These are phyloP conservation scores for Penicillium occitanis DNA, from an alignment of 2,329 filamentous ascomycete genomes.

Conservation along the genomic window DNA sequence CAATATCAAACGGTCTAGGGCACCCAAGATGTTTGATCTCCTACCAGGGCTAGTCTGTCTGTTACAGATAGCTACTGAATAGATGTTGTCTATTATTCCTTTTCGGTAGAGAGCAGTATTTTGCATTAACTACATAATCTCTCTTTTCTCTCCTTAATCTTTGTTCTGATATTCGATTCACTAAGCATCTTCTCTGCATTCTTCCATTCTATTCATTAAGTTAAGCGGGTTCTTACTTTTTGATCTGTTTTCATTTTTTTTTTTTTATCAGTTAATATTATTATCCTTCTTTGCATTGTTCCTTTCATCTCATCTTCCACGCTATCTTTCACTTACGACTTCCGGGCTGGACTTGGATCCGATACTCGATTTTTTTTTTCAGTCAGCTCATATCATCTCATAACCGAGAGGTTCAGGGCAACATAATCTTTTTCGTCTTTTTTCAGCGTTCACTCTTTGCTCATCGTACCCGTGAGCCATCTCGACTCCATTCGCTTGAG, in stretches of 20 bases:
- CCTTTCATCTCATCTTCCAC: not conserved
- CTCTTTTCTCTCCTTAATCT: not conserved
- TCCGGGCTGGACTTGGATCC: constrained; percentile 28
- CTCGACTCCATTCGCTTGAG: constrained; percentile 1
- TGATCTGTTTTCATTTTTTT: not conserved
- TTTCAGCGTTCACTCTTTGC: constrained; percentile 1
- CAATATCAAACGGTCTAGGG: constrained; percentile 13
- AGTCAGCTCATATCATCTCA: not conserved
- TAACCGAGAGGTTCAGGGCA: not conserved
- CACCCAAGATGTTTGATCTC: constrained; percentile 12
- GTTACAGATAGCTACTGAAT: constrained; percentile 15
- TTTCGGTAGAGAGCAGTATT: not conserved
- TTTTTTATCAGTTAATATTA: not conserved
- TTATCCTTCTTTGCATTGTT: not conserved
- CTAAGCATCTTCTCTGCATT: not conserved
- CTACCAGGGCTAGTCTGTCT: constrained; percentile 10
- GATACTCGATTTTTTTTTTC: not conserved
- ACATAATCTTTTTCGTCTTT: not conserved
- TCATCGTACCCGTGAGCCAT: not conserved
- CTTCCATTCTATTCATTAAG: constrained; percentile 5
- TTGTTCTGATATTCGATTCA: not conserved
- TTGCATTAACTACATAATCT: constrained; percentile 6
- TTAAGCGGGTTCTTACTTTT: constrained; percentile 7
- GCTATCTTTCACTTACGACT: constrained; percentile 1
- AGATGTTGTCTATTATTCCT: not conserved